Conservation (phyloP, 129 eudicot genomes). For the Helianthus tuberosus region DNA sequence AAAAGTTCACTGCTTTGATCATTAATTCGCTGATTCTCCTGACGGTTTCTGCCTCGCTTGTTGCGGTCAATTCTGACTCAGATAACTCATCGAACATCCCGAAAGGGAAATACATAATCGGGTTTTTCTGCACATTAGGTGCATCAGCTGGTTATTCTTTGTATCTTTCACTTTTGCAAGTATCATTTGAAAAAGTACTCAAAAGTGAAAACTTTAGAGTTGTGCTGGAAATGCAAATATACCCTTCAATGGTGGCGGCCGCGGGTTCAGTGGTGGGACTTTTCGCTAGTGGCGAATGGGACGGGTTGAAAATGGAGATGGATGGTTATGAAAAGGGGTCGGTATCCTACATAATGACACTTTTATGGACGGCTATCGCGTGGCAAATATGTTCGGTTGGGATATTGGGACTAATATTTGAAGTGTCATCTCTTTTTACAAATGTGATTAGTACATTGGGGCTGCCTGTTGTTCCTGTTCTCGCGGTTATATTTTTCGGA, state of each 20-base stretch:
- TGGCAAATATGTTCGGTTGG: constrained; percentile 58
- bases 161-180: constrained; percentile 50
- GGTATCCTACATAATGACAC: constrained; percentile 54
- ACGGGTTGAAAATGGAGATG: constrained; percentile 39
- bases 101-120: constrained; percentile 45
- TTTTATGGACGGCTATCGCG: constrained; percentile 52
- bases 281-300: constrained; percentile 61
- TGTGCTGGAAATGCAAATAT: constrained; percentile 48
- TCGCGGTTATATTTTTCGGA: constrained; percentile 53
- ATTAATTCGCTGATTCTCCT: constrained; percentile 54
- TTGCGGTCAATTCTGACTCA: constrained; percentile 50
- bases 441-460: constrained; percentile 59
- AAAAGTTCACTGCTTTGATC: constrained; percentile 56
- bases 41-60: constrained; percentile 53
- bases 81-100: constrained; percentile 36
- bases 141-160: constrained; percentile 52
- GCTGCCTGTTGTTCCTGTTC: constrained; percentile 57
- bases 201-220: constrained; percentile 43
- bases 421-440: constrained; percentile 63
- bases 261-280: constrained; percentile 54
- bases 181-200: constrained; percentile 51
- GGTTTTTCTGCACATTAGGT: constrained; percentile 56
- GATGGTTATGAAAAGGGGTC: constrained; percentile 39
- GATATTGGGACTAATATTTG: constrained; percentile 54
- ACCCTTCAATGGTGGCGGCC: constrained; percentile 47